phyloP scores from a whole-genome alignment of 2,329 filamentous ascomycete species.

The Penicillium paneum region DNA sequence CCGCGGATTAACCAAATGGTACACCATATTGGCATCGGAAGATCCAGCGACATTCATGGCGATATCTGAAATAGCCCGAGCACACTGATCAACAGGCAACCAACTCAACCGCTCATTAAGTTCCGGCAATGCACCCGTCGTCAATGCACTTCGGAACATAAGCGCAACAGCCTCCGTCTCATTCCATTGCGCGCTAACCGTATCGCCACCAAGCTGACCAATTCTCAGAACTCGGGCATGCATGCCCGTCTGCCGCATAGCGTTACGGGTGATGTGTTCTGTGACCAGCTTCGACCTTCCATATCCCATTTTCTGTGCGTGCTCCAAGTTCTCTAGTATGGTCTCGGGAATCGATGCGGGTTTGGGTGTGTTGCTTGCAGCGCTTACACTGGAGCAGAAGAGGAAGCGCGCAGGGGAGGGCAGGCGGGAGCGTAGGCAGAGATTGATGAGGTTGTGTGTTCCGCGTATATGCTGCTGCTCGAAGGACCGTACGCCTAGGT shows the following conservation, averaged over 20 bases:
- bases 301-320: slow-evolving; percentile 46
- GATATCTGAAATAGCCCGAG: slow-evolving; percentile 34
- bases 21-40: slow-evolving; percentile 35
- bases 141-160: slow-evolving; percentile 49
- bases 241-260: slow-evolving; percentile 25
- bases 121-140: slow-evolving; percentile 46
- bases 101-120: slow-evolving; percentile 46
- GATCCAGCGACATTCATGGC: slow-evolving; percentile 27
- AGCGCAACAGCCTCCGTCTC: slow-evolving; percentile 48
- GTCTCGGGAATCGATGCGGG: slow-evolving; percentile 36
- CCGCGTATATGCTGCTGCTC: slow-evolving; percentile 53
- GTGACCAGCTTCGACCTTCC: slow-evolving; percentile 41
- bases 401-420: slow-evolving; percentile 42
- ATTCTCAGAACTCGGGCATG: slow-evolving; percentile 34
- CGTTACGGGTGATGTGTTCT: slow-evolving; percentile 36
- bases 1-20: slow-evolving; percentile 53
- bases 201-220: slow-evolving; percentile 39
- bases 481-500: slow-evolving; percentile 56
- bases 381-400: slow-evolving; percentile 53
- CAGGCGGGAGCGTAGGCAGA: slow-evolving; percentile 36
- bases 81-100: slow-evolving; percentile 45
- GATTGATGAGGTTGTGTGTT: slow-evolving; percentile 46
- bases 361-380: slow-evolving; percentile 37
- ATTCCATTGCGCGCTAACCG: slow-evolving; percentile 24
- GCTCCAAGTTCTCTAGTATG: slow-evolving; percentile 33